Base-by-base conservation (phyloP, 495 filamentous ascomycete genomes). In the Penicillium daleae region DNA sequence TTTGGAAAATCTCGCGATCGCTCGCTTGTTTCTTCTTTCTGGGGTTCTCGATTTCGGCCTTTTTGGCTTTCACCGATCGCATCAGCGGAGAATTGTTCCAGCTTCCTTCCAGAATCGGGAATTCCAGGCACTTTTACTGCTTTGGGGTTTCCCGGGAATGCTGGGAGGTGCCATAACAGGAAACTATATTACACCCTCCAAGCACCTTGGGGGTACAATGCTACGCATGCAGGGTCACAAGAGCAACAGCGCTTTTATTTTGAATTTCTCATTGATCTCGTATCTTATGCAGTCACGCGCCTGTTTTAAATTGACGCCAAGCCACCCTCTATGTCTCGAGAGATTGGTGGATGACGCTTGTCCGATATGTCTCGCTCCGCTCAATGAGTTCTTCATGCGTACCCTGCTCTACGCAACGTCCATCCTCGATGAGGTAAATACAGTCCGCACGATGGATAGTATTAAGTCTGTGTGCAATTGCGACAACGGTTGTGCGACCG, bases 371-470 rank as follows among this genome's bases (percentile, higher is more conserved):
- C 62, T 86, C 86, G 50, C 81, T 82, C 44, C 80, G 78, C 61
- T 77, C 75, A 50, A 92, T 70, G 65, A 94, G 69, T 66, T 90
- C 87, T 19, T 78, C 76, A 72, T 92, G 91, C 59, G 85, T 88
- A 1, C 92, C 90, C 46, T 76, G 72, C 61, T 92, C 90, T 44
- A 89, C 82, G 61, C 88, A 82, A 54, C 71, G 72, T 0, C 90
- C 90, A 3, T 84, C 80, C 61, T 91, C 87, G 60, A 95, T 82
- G 50, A 92, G 83, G 60, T 91, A 86, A 48, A 94, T 96, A 44
- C 81, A 74, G 71, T 93, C 88, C 2, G 90, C 90, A 60, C 86
- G 86, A 56, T 85, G 83, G n/a, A 94, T 88, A 4, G 90, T 93
- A 27, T 84, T 83, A 46, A 94, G 74, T 4, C 91, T 77, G 71